Evolutionary conservation across 2,329 filamentous ascomycete genomes (phyloP).

Genomic region (Seiridium cupressi): DNA sequence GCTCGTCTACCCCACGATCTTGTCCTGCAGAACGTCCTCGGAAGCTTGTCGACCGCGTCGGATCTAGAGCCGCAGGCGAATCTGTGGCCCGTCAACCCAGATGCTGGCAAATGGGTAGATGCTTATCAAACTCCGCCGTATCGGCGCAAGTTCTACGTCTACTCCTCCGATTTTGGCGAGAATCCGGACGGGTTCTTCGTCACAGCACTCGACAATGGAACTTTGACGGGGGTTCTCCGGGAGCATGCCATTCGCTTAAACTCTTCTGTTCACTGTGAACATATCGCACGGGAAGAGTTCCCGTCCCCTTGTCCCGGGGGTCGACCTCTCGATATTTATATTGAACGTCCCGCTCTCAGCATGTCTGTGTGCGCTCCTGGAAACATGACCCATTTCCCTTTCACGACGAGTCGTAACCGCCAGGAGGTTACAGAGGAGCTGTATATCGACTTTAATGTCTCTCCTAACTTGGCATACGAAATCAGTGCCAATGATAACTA

Average conservation of each 20-base stretch:
- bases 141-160: slow-evolving; percentile 7
- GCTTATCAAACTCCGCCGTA: slow-evolving; percentile 5
- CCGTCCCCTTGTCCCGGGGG: slow-evolving; percentile 11
- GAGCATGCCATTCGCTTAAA: slow-evolving; percentile 15
- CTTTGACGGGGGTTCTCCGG: slow-evolving; percentile 12
- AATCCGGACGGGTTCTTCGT: slow-evolving; percentile 13
- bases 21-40: slow-evolving; percentile 13
- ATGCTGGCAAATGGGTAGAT: slow-evolving; percentile 1
- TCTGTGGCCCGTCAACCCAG: slow-evolving; percentile 13
- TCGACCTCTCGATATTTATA: slow-evolving; percentile 6
- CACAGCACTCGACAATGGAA: slow-evolving; percentile 11
- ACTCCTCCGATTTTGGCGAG: not conserved
- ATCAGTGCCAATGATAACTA: slow-evolving; percentile 4
- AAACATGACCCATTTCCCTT: slow-evolving; percentile 12
- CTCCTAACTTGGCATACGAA: not conserved
- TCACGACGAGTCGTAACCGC: slow-evolving; percentile 13
- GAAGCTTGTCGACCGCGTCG: slow-evolving; percentile 9
- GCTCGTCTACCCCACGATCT: slow-evolving; percentile 10
- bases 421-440: slow-evolving; percentile 13
- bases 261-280: slow-evolving; percentile 12
- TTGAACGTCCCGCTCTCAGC: slow-evolving; percentile 8
- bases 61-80: slow-evolving; percentile 12
- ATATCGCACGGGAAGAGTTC: slow-evolving; percentile 8
- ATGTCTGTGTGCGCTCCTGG: slow-evolving; percentile 13
- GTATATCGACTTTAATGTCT: slow-evolving; percentile 11